A percentile compares a stretch with the other conserved stretches of the same genome.
These are phyloP conservation scores for Pelargonium fulgidum DNA, from an alignment of 441 rosid species.

Conservation along the genomic window DNA sequence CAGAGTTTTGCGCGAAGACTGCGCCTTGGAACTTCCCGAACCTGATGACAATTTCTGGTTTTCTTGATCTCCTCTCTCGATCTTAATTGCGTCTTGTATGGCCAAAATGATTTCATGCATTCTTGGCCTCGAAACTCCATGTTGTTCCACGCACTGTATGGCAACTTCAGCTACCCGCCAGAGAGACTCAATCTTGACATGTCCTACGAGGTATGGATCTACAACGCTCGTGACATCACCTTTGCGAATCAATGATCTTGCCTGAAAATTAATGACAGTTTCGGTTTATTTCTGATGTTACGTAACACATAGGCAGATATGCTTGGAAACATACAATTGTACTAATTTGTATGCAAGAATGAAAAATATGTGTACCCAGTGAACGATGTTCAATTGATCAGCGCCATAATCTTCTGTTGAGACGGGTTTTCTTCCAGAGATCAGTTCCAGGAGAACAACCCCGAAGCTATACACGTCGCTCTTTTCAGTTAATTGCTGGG, in stretches of 20 bases:
- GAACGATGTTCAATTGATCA: conserved; percentile 64
- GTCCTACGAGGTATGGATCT: conserved; percentile 50
- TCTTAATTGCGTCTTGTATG: conserved; percentile 74
- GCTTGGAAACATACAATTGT: conserved; percentile 5
- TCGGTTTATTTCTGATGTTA: background rate
- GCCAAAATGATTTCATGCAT: conserved; percentile 85
- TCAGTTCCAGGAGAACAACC: conserved; percentile 81
- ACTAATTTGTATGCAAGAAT: too few relatives aligned
- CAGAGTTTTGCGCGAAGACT: conserved; percentile 71
- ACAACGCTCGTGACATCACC: conserved; percentile 70
- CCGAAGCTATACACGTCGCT: conserved; percentile 97
- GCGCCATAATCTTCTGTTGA: conserved; percentile 78
- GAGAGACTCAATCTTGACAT: conserved; percentile 68
- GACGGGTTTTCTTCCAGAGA: conserved; percentile 82
- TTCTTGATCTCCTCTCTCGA: conserved; percentile 49
- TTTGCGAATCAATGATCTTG: conserved; percentile 69
- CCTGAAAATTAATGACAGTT: conserved; percentile 34
- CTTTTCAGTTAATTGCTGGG: conserved; percentile 82
- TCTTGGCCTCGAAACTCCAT: conserved; percentile 54
- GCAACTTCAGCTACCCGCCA: conserved; percentile 92
- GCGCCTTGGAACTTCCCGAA: conserved; percentile 43
- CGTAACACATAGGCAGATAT: background rate
- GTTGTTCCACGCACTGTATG: conserved; percentile 71
- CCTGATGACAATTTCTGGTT: conserved; percentile 24
- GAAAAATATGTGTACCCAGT: conserved; percentile 52